Evolutionary conservation across 2,329 filamentous ascomycete species (phyloP).

Genomic region (Neonectria sp.): DNA sequence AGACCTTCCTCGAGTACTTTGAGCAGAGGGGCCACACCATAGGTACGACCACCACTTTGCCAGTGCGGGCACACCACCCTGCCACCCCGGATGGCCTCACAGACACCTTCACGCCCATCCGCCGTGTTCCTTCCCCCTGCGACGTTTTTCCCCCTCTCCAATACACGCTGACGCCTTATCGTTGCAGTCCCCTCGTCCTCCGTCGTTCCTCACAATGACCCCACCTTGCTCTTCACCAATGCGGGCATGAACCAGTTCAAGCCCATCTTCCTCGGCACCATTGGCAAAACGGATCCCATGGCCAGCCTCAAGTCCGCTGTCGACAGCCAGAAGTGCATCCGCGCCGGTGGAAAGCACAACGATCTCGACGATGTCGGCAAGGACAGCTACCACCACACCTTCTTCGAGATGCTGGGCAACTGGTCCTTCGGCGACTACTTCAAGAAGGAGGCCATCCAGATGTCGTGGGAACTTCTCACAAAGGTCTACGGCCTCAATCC

Average conservation of each 20-base stretch:
- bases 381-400: slow-evolving; percentile 99
- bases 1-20: slow-evolving; percentile 95
- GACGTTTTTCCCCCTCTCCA: background rate
- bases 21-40: slow-evolving; percentile 91
- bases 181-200: slow-evolving; percentile 88
- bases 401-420: slow-evolving; percentile 99
- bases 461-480: slow-evolving; percentile 95
- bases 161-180: slow-evolving; percentile 42
- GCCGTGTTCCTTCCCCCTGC: background rate
- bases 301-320: slow-evolving; percentile 90
- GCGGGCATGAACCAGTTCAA: slow-evolving; percentile 99
- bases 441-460: slow-evolving; percentile 92
- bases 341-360: slow-evolving; percentile 94
- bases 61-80: slow-evolving; percentile 43
- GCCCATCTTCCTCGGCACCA: slow-evolving; percentile 95
- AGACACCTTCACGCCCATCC: slow-evolving; percentile 15
- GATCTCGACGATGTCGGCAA: slow-evolving; percentile 99
- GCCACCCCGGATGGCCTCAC: slow-evolving; percentile 6
- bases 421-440: slow-evolving; percentile 99
- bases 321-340: slow-evolving; percentile 97
- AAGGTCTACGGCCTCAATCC: slow-evolving; percentile 91
- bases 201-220: slow-evolving; percentile 97
- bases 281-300: slow-evolving; percentile 91
- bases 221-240: slow-evolving; percentile 97
- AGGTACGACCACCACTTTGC: slow-evolving; percentile 69